Evolutionary conservation across 2,329 filamentous ascomycete genomes (phyloP), one percentile per base, ranked within the genome.

Genomic region (Alternaria brassicicola): DNA sequence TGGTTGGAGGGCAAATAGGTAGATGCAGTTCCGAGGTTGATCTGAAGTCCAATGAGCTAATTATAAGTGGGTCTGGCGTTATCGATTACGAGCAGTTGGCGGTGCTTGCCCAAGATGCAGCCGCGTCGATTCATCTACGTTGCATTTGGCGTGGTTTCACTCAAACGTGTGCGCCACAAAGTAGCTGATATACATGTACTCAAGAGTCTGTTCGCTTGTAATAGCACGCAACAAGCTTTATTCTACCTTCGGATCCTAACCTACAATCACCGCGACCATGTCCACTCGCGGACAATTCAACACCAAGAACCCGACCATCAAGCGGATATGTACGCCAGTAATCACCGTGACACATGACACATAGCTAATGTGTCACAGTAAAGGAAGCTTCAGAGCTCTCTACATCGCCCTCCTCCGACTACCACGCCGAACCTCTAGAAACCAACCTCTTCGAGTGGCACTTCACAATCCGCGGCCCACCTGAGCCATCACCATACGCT

Each of bases 381-480:
- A 92, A 92, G 79, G 95, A 98, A 87, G 93, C 94, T 57, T 85
- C 90, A 58, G 95, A 98, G 76, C 86, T 99, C 55, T 88, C 91
- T 60, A 84, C 83, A 57, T 85, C 90, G 35, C 92, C 94, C 4
- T 95, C 92, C 2, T 83, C 91, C 52, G 92, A 97, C 80, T 96
- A 94, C 79, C 87, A 89, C 67, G 95, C 94, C 38, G 84, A 88
- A 4, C 95, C 95, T 0, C 86, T 94, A 62, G 94, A 98, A 74
- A 84, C 87, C 30, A 93, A 98, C 78, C 88, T 99, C 52, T 97
- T 97, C 80, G 93, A 98, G 79, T 99, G 95, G 95, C 95, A 99
- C 82, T 99, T 98, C 80, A 99, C 95, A 0, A 84, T 99, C n/a
- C 88, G 89, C 50, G 95, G 95, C 0, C 93, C 94, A 0, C 94